These are phyloP conservation scores for Naganishia vishniacii DNA, from an alignment of 768 basidiomycete species.

Conservation along the genomic window DNA sequence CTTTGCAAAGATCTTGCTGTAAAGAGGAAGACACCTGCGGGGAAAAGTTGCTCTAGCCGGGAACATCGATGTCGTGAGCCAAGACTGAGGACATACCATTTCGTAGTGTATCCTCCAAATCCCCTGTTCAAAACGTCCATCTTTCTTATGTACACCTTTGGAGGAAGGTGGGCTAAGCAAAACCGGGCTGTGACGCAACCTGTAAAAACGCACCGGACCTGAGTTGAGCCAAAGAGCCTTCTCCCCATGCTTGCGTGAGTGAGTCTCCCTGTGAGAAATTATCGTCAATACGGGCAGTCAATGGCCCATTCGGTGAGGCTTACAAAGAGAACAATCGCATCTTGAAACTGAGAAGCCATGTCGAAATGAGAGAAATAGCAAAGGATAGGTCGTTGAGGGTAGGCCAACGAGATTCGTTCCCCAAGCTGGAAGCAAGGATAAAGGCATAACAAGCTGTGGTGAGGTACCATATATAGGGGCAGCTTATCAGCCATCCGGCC, in stretches of 20 bases:
- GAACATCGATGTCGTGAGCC: no score
- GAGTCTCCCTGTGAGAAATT: constrained; percentile 43
- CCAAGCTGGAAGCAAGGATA: constrained; percentile 50
- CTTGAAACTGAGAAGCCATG: constrained; percentile 26
- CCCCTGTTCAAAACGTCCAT: constrained; percentile 87
- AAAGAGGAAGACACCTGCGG: constrained; percentile 63
- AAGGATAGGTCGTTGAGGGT: no score
- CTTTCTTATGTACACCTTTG: constrained; percentile 72
- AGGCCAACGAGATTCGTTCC: constrained; percentile 55
- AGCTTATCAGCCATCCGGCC: no score
- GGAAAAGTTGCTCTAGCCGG: background rate
- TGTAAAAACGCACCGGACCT: constrained; percentile 66
- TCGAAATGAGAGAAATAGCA: no score
- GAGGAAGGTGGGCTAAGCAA: background rate
- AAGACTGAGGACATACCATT: constrained; percentile 53
- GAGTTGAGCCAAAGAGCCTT: constrained; percentile 61
- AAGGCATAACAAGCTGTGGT: constrained; percentile 65
- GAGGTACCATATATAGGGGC: no score
- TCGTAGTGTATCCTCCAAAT: constrained; percentile 68
- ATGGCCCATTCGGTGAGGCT: background rate
- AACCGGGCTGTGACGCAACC: background rate
- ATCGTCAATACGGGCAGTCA: no score
- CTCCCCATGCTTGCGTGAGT: constrained; percentile 38
- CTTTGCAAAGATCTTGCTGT: constrained; percentile 65
- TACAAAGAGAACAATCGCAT: constrained; percentile 45